Evolutionary conservation across 495 filamentous ascomycete genomes (phyloP).

Genomic region (Xylaria bambusicola): DNA sequence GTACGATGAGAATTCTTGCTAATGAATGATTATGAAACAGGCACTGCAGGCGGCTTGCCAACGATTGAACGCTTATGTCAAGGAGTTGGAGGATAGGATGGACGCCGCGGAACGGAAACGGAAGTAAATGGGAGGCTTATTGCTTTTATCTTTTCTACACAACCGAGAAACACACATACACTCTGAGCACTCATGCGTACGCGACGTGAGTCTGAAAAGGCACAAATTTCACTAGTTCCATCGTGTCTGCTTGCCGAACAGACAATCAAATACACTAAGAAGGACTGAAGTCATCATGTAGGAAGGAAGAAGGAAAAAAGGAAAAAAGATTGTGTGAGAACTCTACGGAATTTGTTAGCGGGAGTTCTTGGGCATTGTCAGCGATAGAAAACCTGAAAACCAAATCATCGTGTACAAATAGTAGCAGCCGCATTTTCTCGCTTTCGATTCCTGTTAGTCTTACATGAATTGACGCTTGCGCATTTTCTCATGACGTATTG

Average conservation of each 20-base stretch:
- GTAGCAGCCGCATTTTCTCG: neutral
- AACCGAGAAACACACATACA: neutral
- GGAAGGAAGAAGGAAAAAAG: neutral
- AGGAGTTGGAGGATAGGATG: constrained; percentile 78
- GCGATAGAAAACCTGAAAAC: neutral
- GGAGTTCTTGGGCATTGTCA: constrained; percentile 13
- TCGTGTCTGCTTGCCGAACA: too few relatives aligned
- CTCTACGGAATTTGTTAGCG: constrained; percentile 6
- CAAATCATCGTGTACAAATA: constrained; percentile 5
- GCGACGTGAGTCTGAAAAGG: constrained; percentile 15
- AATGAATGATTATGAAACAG: constrained; percentile 46
- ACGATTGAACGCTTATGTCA: constrained; percentile 79
- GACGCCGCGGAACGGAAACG: constrained; percentile 60
- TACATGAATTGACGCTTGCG: neutral
- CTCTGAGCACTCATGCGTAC: neutral
- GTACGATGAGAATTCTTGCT: neutral
- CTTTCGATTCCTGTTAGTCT: neutral
- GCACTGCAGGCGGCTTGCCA: constrained; percentile 85
- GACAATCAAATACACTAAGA: neutral
- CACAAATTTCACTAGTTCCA: neutral
- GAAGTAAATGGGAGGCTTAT: constrained; percentile 34
- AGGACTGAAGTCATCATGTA: neutral
- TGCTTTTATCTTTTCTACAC: constrained; percentile 6
- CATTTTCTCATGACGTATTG: neutral
- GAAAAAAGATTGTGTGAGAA: constrained; percentile 3